These are phyloP conservation scores for Exophiala lecanii-corni DNA, from an alignment of 2,329 filamentous ascomycete genomes.

Conservation along the genomic window DNA sequence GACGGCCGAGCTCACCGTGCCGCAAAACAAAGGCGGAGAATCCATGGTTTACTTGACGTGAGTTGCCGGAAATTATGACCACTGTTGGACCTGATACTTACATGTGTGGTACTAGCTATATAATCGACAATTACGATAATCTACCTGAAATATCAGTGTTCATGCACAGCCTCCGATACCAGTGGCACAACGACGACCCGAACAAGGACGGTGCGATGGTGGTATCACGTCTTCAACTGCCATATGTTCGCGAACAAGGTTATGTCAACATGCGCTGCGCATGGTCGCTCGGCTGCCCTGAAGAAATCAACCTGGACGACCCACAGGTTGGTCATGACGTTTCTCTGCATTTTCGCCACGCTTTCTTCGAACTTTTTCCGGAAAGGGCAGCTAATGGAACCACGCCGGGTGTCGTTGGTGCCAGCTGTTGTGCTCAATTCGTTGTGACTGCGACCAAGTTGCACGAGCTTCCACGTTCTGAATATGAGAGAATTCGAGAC, in stretches of 20 bases:
- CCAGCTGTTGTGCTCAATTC: constrained; percentile 51
- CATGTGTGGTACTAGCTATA: constrained; percentile 45
- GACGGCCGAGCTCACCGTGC: constrained; percentile 45
- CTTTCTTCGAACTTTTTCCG: constrained; percentile 45
- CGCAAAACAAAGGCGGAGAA: constrained; percentile 57
- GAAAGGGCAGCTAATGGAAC: constrained; percentile 31
- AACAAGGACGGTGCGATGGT: constrained; percentile 43
- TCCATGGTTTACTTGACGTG: constrained; percentile 59
- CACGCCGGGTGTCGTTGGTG: not conserved
- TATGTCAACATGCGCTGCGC: constrained; percentile 58
- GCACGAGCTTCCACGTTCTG: constrained; percentile 39
- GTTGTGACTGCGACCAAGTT: constrained; percentile 48
- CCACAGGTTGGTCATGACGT: constrained; percentile 31
- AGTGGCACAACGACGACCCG: constrained; percentile 37
- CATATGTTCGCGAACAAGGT: constrained; percentile 47
- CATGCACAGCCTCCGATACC: constrained; percentile 39
- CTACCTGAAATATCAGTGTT: constrained; percentile 40
- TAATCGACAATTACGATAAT: constrained; percentile 45
- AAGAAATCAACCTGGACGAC: constrained; percentile 46
- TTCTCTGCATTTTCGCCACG: constrained; percentile 12
- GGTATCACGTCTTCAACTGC: constrained; percentile 47
- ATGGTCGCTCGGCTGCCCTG: constrained; percentile 54
- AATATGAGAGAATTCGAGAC: constrained; percentile 46
- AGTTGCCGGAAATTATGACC: constrained; percentile 34
- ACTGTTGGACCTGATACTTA: no score